Percentiles rank a stretch among this genome's conserved stretches.
Conservation (phyloP, 768 basidiomycete genomes). For the Tylopilus sp. region DNA sequence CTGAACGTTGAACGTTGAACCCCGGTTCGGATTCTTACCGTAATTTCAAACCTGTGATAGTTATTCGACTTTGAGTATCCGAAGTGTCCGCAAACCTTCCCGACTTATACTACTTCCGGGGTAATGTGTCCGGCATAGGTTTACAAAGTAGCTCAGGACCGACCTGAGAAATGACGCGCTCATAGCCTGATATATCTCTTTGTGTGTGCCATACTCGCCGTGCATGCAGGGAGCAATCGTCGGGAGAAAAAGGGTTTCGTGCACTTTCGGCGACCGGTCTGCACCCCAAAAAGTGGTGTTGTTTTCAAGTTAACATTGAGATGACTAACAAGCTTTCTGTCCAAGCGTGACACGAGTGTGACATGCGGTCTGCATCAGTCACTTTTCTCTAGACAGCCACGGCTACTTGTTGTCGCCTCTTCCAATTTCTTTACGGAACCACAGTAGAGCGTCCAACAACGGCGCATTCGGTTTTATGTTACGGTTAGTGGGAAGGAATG, state of each 20-base stretch:
- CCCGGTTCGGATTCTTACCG: background rate
- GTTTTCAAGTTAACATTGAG: background rate
- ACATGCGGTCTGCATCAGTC: background rate
- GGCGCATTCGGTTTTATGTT: conserved; percentile 37
- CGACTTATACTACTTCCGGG: background rate
- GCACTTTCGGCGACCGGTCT: background rate
- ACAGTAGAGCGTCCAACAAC: conserved; percentile 2
- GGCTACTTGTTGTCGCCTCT: background rate
- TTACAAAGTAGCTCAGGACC: background rate
- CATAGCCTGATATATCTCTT: background rate
- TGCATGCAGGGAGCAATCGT: background rate
- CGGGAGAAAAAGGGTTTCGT: background rate
- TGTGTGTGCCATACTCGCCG: background rate
- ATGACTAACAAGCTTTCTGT: background rate
- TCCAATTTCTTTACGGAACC: conserved; percentile 8
- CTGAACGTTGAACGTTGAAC: background rate
- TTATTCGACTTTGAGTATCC: background rate
- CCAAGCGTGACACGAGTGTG: conserved; percentile 12
- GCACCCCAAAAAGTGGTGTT: background rate
- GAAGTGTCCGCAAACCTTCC: background rate
- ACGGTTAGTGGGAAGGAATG: conserved; percentile 36
- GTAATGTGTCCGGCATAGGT: background rate
- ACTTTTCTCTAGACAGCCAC: background rate
- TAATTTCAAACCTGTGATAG: background rate
- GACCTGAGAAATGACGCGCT: background rate